Conservation (phyloP, 768 basidiomycete genomes). For the Naganishia randhawae region DNA sequence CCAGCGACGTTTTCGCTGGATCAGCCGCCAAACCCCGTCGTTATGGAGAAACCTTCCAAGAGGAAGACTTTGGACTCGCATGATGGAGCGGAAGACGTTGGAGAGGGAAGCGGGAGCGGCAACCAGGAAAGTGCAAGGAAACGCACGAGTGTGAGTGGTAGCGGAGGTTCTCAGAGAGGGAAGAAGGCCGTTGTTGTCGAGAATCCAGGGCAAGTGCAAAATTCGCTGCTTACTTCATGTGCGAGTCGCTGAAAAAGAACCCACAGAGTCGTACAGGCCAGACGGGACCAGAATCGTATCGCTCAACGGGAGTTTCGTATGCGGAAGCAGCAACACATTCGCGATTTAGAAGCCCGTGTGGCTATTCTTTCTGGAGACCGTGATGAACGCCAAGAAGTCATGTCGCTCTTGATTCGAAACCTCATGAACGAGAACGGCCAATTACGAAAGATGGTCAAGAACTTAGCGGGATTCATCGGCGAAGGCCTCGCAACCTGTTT, state of each 20-base stretch:
- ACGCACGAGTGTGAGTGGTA: neutral
- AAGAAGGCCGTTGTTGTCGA: conserved; percentile 16
- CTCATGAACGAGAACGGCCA: conserved; percentile 85
- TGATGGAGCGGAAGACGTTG: neutral
- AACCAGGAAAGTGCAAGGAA: conserved; percentile 6
- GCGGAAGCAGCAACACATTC: conserved; percentile 82
- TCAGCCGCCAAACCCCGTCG: neutral
- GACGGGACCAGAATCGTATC: conserved; percentile 54
- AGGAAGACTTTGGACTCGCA: conserved; percentile 8
- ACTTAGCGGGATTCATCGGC: conserved; percentile 74
- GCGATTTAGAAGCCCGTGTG: conserved; percentile 91
- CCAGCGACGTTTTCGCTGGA: neutral
- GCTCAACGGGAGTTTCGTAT: conserved; percentile 90
- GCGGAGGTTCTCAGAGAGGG: neutral
- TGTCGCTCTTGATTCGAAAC: conserved; percentile 75
- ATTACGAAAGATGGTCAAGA: conserved; percentile 72
- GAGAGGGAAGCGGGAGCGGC: neutral
- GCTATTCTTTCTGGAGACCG: conserved; percentile 88
- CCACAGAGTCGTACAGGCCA: conserved; percentile 29
- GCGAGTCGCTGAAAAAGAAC: neutral
- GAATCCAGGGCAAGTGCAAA: neutral
- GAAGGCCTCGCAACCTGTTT: conserved; percentile 57
- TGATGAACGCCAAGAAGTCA: conserved; percentile 78
- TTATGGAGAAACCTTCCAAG: conserved; percentile 11
- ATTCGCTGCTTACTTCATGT: neutral